Evolutionary conservation across 805 yeast genomes (phyloP), one percentile per base, ranked within the genome.

Genomic region (Tetrapisispora fleetii): DNA sequence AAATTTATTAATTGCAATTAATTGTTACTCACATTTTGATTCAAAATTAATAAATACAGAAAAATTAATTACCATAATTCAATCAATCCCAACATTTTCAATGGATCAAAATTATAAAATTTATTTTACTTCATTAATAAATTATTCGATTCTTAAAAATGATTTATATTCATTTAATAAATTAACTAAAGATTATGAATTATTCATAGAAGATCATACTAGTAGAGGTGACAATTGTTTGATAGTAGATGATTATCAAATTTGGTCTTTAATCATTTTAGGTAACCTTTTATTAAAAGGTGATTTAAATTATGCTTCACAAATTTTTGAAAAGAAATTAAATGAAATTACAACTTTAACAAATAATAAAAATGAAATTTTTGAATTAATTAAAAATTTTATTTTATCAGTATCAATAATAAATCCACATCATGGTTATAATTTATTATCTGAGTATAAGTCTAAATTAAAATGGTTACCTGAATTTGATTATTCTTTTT

Each of bases 311-410:
- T 54, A 74, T 38, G 81, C 87, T 3, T 72, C 83, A 1, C 69
- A 74, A 50, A 73, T 82, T 48, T 65, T 84, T 55, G 85, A 83
- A 58, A 67, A 72, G 38, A 67, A 82, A 6, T 60, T 83, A 39
- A 54, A 69, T 0, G 75, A 76, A 41, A 72, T 71, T 54, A 70
- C 69, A 55, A 56, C 62, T 21, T 63, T 64, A 44, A 59, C 62
- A 36, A 67, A 68, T 14, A 57, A 59, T 18, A 60, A 62, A 27
- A 41, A 59, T 9, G 67, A 68, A 48, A 65, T 77, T 21, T 67
- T 75, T 1, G 45, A 62, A 40, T 58, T 79, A 10, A 54, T 78
- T 33, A 71, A 81, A 2, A 63, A 68, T 13, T 79, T 74, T 52
- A 52, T 78, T 24, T 54, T 65, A 7, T 60, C 74, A 11, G 56